Evolutionary conservation across 768 basidiomycete species (phyloP).

Genomic region (Leccinum sublutescens): DNA sequence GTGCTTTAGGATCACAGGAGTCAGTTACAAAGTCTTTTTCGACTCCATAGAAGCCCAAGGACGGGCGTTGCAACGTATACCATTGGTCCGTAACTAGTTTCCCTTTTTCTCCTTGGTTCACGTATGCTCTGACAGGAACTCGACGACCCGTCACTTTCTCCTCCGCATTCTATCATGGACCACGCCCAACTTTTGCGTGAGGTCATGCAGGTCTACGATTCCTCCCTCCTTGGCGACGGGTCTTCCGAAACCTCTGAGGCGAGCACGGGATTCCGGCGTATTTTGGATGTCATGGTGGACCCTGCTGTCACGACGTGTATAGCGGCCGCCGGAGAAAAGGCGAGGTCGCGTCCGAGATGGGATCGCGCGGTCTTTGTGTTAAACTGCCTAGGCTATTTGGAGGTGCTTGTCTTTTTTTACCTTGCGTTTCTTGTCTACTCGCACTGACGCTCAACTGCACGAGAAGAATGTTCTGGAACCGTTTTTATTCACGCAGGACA

Average conservation of each 20-base stretch:
- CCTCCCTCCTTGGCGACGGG: slow-evolving; percentile 69
- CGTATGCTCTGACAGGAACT: slow-evolving; percentile 43
- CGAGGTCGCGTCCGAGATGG: slow-evolving; percentile 57
- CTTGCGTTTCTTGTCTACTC: slow-evolving; percentile 1
- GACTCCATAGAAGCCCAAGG: slow-evolving; percentile 86
- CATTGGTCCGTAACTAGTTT: slow-evolving; percentile 42
- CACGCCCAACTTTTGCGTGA: slow-evolving; percentile 83
- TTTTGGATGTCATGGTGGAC: slow-evolving; percentile 82
- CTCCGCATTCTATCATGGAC: slow-evolving; percentile 79
- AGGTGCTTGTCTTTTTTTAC: slow-evolving; percentile 45
- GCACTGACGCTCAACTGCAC: neutral
- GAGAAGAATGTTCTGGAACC: slow-evolving; percentile 56
- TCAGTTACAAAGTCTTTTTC: slow-evolving; percentile 82
- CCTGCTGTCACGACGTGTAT: slow-evolving; percentile 79
- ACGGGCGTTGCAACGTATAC: slow-evolving; percentile 54
- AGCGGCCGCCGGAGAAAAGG: slow-evolving; percentile 64
- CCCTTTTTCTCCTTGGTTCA: neutral
- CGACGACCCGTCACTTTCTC: slow-evolving; percentile 66
- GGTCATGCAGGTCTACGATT: slow-evolving; percentile 85
- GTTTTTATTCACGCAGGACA: slow-evolving; percentile 64
- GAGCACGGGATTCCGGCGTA: slow-evolving; percentile 31
- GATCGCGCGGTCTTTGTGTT: slow-evolving; percentile 81
- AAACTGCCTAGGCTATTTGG: slow-evolving; percentile 82
- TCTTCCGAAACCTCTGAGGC: slow-evolving; percentile 10
- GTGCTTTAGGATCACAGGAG: slow-evolving; percentile 64